Evolutionary conservation across 805 yeast species (phyloP).

Genomic region (Candida hispaniensis): DNA sequence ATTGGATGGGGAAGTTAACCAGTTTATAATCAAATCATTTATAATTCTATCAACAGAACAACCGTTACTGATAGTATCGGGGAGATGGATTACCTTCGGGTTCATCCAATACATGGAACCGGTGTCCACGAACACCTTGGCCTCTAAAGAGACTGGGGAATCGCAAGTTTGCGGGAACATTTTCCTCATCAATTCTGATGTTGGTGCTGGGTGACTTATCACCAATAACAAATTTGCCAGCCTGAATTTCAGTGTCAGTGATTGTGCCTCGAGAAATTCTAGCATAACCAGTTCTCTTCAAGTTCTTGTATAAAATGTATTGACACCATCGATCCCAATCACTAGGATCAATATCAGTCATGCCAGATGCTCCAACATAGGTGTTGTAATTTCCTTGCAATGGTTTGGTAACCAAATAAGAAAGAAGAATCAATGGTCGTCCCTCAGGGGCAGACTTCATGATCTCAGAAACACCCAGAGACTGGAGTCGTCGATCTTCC

Average conservation of each 20-base stretch:
- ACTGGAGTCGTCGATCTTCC: conserved; percentile 84
- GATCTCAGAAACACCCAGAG: conserved; percentile 58
- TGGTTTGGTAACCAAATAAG: conserved; percentile 86
- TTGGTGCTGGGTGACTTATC: conserved; percentile 42
- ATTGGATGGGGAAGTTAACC: too few species aligned
- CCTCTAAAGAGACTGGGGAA: conserved; percentile 77
- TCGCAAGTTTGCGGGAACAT: conserved; percentile 49
- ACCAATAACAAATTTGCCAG: conserved; percentile 72
- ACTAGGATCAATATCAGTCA: conserved; percentile 86
- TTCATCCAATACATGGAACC: conserved; percentile 88
- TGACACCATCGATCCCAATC: conserved; percentile 99
- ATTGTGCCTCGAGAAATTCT: conserved; percentile 86
- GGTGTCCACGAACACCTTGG: conserved; percentile 88
- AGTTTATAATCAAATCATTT: too few species aligned
- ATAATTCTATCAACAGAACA: too few species aligned
- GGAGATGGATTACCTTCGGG: conserved; percentile 55
- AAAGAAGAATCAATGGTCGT: conserved; percentile 75
- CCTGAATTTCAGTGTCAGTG: conserved; percentile 94
- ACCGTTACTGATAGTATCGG: conserved; percentile 15
- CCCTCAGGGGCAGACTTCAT: conserved; percentile 62
- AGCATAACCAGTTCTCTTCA: conserved; percentile 86
- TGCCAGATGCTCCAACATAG: conserved; percentile 71
- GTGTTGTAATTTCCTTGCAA: conserved; percentile 83
- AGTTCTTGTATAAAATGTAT: conserved; percentile 77
- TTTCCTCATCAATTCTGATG: conserved; percentile 43